A percentile compares a stretch with the other conserved stretches of the same genome.
Evolutionary conservation across 2,329 filamentous ascomycete genomes (phyloP).

Genomic region (Venturia asperata): DNA sequence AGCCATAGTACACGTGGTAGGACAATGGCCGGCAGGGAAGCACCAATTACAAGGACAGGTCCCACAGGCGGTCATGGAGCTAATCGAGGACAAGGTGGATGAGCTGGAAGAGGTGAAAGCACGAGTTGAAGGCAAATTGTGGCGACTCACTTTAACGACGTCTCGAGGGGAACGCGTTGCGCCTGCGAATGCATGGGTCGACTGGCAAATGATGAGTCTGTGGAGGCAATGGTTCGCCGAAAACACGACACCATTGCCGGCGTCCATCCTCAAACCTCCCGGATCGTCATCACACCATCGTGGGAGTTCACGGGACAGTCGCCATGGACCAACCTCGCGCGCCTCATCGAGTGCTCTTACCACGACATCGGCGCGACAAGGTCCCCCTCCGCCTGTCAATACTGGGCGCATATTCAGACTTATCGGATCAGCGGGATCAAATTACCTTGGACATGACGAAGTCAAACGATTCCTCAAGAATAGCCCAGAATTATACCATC

Average conservation of each 20-base stretch:
- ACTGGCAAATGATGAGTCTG: conserved; percentile 80
- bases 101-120: conserved; percentile 78
- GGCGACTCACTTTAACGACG: conserved; percentile 72
- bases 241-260: conserved; percentile 67
- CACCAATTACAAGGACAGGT: conserved; percentile 67
- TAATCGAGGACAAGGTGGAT: conserved; percentile 92
- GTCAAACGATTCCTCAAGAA: conserved; percentile 86
- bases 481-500: conserved; percentile 70
- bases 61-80: conserved; percentile 69
- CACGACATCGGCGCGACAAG: conserved; percentile 5
- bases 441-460: conserved; percentile 76
- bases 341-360: conserved; percentile 8
- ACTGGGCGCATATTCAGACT: conserved; percentile 70
- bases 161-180: conserved; percentile 74
- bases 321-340: conserved; percentile 16
- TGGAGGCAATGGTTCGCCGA: conserved; percentile 93
- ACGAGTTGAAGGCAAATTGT: conserved; percentile 72
- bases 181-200: conserved; percentile 71
- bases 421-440: conserved; percentile 56
- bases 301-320: conserved; percentile 13
- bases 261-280: conserved; percentile 42
- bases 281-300: conserved; percentile 22
- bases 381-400: conserved; percentile 32
- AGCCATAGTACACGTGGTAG: conserved; percentile 86
- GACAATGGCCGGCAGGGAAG: conserved; percentile 81